Evolutionary conservation across 371 early-diverging fungal species (phyloP).

Genomic region (Gilbertella persicaria): DNA sequence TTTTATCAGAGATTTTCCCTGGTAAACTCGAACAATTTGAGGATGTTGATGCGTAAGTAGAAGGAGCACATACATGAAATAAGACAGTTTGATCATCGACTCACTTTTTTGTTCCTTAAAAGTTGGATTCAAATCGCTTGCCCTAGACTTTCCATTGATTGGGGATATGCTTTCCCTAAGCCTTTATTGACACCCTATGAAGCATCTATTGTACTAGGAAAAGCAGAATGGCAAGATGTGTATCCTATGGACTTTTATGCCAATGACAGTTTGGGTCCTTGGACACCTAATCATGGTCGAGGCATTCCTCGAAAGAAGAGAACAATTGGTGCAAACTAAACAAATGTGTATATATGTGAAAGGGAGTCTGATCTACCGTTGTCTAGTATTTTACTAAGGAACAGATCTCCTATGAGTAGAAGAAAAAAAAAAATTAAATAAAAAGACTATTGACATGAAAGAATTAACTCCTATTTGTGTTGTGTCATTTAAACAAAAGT

Average conservation of each 20-base stretch:
- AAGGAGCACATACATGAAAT: no score
- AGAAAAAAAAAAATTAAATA: background rate
- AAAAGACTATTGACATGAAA: background rate
- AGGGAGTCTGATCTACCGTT: no score
- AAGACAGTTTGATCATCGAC: no score
- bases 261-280: slow-evolving; percentile 87
- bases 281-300: slow-evolving; percentile 90
- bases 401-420: no score
- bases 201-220: slow-evolving; percentile 83
- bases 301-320: slow-evolving; percentile 35
- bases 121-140: slow-evolving; percentile 98
- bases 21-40: slow-evolving; percentile 86
- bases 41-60: slow-evolving; percentile 85
- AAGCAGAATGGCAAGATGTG: slow-evolving; percentile 76
- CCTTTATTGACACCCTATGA: slow-evolving; percentile 98
- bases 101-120: background rate
- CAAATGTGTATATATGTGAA: background rate
- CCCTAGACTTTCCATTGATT: slow-evolving; percentile 98
- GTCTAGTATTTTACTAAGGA: no score
- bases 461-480: background rate
- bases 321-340: slow-evolving; percentile 2
- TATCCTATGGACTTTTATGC: slow-evolving; percentile 99
- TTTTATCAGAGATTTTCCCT: slow-evolving; percentile 95
- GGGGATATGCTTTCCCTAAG: slow-evolving; percentile 96
- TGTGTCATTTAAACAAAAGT: background rate